Evolutionary conservation across 345 rosid genomes (phyloP), one percentile per base, ranked within the genome.

Genomic region (Mangifera indica): DNA sequence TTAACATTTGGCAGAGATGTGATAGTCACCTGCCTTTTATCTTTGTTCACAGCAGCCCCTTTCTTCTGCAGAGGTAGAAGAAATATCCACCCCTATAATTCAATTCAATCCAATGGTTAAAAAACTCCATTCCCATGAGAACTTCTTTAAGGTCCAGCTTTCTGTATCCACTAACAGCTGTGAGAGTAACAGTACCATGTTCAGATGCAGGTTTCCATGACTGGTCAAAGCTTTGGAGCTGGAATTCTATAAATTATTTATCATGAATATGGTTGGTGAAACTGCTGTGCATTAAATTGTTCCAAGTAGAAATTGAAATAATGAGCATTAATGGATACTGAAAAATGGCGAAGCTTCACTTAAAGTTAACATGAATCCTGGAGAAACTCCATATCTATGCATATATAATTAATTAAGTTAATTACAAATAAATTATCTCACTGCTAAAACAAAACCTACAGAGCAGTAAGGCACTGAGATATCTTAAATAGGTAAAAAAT

Each of bases 31-130:
- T 55, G 76, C 79, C 78, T 80, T 49, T 85, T 66, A 61, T 63
- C 70, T 81, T 73, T 74, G 72, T 69, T 70, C 73, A 76, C 67
- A 70, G 48, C 57, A 14, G 73, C 77, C 66, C 21, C 57, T 40
- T 37, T 72, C 75, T 81, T 79, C 68, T 56, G 60, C 66, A 71
- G 49, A 71, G 82, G 74, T 60, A 24, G 42, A 58, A 46, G 76
- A 32, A 64, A 59, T 54, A 61, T 53, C 49, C 79, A 26, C 26
- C 49, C 60, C 44, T 42, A 49, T 42, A 26, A 79, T 3, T 29
- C 32, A n/a, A n/a, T 65, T 70, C 75, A 71, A 72, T 62, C 13
- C 53, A 74, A 61, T 69, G 71, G 48, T 46, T 18, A 61, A 58
- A 51, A 62, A 61, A 3, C 17, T 29, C 42, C 42, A 37, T 37